phyloP scores from a whole-genome alignment of 176 grass and related monocot species.

The barley (Hordeum vulgare) region DNA sequence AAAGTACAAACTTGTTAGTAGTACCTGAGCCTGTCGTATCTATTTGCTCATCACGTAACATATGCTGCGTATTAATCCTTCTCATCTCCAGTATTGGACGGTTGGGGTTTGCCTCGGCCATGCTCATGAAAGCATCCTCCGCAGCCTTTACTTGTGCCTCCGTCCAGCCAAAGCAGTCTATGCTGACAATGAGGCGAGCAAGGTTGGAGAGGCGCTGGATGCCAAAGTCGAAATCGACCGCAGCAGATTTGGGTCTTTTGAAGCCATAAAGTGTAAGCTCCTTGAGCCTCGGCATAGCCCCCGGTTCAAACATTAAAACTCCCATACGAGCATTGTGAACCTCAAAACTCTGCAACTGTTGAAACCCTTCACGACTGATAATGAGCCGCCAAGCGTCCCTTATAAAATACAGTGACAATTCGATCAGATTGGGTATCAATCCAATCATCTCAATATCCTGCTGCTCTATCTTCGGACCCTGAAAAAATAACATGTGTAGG shows the following conservation, averaged over 20 bases:
- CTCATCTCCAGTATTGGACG: background rate
- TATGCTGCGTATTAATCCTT: accelerated
- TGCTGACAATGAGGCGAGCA: background rate
- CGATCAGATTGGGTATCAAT: background rate
- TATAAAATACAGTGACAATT: accelerated
- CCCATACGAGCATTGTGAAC: background rate
- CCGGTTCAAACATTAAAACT: background rate
- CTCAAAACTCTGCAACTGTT: background rate
- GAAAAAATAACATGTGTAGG: background rate
- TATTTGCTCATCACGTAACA: too few relatives aligned
- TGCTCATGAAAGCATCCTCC: slow-evolving; percentile 2
- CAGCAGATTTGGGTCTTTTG: background rate
- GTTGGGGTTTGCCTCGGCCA: background rate
- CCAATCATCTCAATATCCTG: background rate
- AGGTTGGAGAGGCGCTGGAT: background rate
- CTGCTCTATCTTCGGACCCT: background rate
- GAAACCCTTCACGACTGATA: background rate
- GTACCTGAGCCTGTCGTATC: too few relatives aligned
- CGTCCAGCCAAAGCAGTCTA: accelerated
- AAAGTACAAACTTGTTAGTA: background rate
- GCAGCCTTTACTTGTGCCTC: background rate
- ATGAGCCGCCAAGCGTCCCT: background rate
- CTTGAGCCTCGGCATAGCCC: slow-evolving; percentile 1
- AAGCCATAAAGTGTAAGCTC: accelerated
- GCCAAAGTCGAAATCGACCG: background rate